Conservation (phyloP, 768 basidiomycete species). For the Thelephora aurantiotincta region DNA sequence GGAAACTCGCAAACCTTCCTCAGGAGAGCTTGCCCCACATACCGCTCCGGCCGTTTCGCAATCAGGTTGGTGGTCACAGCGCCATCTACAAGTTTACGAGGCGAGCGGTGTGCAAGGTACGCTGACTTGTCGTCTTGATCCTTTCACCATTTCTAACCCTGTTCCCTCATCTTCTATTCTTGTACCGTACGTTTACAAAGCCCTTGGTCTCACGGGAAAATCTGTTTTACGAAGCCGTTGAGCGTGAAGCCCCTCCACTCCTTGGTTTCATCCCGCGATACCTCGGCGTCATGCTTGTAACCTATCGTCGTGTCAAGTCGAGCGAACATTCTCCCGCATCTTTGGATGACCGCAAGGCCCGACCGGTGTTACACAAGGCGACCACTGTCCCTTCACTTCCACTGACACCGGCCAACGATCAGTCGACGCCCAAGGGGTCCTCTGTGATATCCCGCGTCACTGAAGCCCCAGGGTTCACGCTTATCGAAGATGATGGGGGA, state of each 20-base stretch:
- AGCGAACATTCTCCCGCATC: conserved; percentile 7
- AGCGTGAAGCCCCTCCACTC: conserved; percentile 83
- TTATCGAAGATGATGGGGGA: conserved; percentile 18
- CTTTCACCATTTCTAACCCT: conserved; percentile 9
- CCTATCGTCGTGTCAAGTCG: conserved; percentile 60
- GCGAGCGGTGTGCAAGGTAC: conserved; percentile 94
- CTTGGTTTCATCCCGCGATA: conserved; percentile 95
- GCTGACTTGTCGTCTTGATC: conserved; percentile 13
- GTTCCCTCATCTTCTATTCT: conserved; percentile 7
- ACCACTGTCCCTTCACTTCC: conserved; percentile 10
- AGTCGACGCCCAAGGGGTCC: background rate
- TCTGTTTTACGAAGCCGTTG: conserved; percentile 94
- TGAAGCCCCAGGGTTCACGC: conserved; percentile 2
- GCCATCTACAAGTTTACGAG: conserved; percentile 98
- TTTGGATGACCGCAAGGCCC: conserved; percentile 5
- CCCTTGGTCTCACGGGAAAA: conserved; percentile 96
- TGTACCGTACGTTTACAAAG: conserved; percentile 25
- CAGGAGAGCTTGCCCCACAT: conserved; percentile 70
- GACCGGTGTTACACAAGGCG: background rate
- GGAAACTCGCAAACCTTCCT: conserved; percentile 19
- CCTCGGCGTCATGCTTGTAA: conserved; percentile 96
- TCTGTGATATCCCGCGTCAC: background rate
- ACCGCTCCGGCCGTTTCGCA: conserved; percentile 87
- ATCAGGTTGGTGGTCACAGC: conserved; percentile 95
- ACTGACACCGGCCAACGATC: conserved; percentile 16